These are phyloP conservation scores for Pulveroboletus frians DNA, from an alignment of 768 basidiomycete genomes.

Conservation along the genomic window DNA sequence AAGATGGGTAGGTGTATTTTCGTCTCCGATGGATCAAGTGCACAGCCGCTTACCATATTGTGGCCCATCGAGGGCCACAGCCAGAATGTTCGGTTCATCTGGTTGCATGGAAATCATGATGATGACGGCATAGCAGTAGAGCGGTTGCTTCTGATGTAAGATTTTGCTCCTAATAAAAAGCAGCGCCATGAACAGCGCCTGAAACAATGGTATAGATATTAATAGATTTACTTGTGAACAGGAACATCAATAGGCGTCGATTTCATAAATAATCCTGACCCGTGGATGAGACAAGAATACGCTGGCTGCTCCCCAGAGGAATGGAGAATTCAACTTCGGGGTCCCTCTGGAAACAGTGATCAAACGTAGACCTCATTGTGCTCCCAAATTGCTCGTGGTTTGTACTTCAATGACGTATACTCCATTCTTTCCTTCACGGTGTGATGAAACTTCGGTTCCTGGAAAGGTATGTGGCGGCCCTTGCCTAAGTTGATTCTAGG, in stretches of 20 bases:
- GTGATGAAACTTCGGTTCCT: slow-evolving; percentile 53
- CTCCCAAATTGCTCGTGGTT: slow-evolving; percentile 51
- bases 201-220: not conserved
- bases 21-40: not conserved
- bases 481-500: slow-evolving; percentile 45
- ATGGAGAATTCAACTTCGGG: not conserved
- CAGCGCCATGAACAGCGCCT: too few species aligned
- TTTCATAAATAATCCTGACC: not conserved
- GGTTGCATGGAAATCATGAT: not conserved
- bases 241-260: not conserved
- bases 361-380: slow-evolving; percentile 42
- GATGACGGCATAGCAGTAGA: not conserved
- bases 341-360: not conserved
- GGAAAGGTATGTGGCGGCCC: slow-evolving; percentile 46
- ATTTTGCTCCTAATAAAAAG: too few species aligned
- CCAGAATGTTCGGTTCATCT: not conserved
- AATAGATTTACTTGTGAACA: not conserved
- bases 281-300: not conserved
- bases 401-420: slow-evolving; percentile 45
- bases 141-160: not conserved
- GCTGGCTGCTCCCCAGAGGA: not conserved
- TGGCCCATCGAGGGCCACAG: too few species aligned
- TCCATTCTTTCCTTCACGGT: slow-evolving; percentile 59
- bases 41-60: not conserved
- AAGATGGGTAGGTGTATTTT: too few species aligned